phyloP scores from a whole-genome alignment of 2,329 filamentous ascomycete species.

The Fusarium floridanum region DNA sequence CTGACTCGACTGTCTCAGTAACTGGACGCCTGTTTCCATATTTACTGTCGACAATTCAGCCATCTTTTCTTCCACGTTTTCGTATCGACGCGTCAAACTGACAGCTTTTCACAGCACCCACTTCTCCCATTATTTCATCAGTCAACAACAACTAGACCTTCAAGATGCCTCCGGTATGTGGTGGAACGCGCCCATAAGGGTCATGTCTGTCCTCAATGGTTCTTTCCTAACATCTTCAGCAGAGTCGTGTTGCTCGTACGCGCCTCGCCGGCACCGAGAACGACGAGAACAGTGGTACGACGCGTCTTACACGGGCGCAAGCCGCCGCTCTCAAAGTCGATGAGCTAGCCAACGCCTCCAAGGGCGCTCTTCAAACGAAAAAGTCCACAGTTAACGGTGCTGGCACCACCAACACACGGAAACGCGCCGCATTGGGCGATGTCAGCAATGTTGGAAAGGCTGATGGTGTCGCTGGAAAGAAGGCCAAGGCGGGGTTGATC shows the following conservation, averaged over 20 bases:
- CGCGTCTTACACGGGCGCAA: slow-evolving; percentile 93
- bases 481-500: slow-evolving; percentile 78
- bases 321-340: slow-evolving; percentile 79
- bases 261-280: slow-evolving; percentile 91
- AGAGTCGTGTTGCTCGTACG: slow-evolving; percentile 78
- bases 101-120: slow-evolving; percentile 32
- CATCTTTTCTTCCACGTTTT: slow-evolving; percentile 21
- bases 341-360: slow-evolving; percentile 68
- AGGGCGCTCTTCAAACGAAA: slow-evolving; percentile 78
- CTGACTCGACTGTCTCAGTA: slow-evolving; percentile 50
- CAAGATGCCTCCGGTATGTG: slow-evolving; percentile 55
- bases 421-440: slow-evolving; percentile 89
- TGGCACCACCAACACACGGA: slow-evolving; percentile 67
- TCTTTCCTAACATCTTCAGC: slow-evolving; percentile 40
- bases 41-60: slow-evolving; percentile 15
- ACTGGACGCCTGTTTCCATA: slow-evolving; percentile 18
- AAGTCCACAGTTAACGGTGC: slow-evolving; percentile 68
- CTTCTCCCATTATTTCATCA: slow-evolving; percentile 38
- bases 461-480: slow-evolving; percentile 80
- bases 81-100: slow-evolving; percentile 45
- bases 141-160: slow-evolving; percentile 41
- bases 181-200: slow-evolving; percentile 26
- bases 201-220: not conserved
- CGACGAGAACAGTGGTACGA: slow-evolving; percentile 86
- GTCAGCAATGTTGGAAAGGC: slow-evolving; percentile 94